Evolutionary conservation across 2,329 filamentous ascomycete species (phyloP), one percentile per base, ranked within the genome.

Genomic region (Penicillium italicum): DNA sequence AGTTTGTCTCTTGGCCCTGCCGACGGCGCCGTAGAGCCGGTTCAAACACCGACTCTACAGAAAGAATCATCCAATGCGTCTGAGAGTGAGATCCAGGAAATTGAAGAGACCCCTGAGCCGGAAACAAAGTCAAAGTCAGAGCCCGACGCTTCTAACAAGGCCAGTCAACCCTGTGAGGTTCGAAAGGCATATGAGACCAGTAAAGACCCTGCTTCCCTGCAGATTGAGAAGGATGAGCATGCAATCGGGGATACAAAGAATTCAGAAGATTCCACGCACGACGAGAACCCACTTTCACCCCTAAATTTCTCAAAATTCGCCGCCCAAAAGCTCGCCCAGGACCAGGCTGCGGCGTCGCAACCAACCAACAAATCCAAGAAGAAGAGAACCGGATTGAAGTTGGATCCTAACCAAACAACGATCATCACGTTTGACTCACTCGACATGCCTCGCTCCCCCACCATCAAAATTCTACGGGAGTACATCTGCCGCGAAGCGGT

Each of bases 371-470:
- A 64, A 26, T 31, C 45, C 20, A 66, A 65, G 60, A 67, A 65
- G 72, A 65, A 73, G 69, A 53, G 58, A 47, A 30, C 58, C 58
- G 53, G 61, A 59, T 31, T 62, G 64, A 82, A 77, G 58, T 74
- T 76, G 55, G 77, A 83, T 50, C 74, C 77, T 1, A 76, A 75
- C 9, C 79, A 85, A 48, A 85, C 90, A 1, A 82, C 84, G 34
- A 91, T 97, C 59, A 86, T 97, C 60, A 91, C 90, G 0, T 82
- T 97, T 26, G 94, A 99, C 71, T 97, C 94, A 0, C 79, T 97
- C 1, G 86, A 85, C n/a, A 66, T 73, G 5, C 43, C 77, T 0
- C 90, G 92, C 62, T 78, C 82, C 1, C 75, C 79, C 0, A 89
- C 90, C 6, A 84, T 88, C 59, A 81, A 72, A 44, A 80, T 82